Base-by-base conservation (phyloP, 116 monocot genomes). In the Trichopus zeylanicus region DNA sequence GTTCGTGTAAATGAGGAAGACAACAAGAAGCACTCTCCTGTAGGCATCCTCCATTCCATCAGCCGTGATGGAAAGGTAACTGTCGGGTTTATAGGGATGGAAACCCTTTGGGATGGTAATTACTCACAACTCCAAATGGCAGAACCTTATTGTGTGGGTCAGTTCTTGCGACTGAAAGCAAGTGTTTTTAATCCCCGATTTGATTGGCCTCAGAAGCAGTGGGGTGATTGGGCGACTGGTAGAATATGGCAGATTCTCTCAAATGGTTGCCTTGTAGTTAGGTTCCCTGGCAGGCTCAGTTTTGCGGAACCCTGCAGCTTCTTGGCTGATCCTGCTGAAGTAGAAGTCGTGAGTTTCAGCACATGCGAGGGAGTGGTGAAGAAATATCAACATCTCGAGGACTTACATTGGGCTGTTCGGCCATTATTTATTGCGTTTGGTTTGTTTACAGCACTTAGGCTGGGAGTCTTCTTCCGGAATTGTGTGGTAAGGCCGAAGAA, bases 381-480 rank as follows among this genome's bases (percentile, higher is more conserved):
- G 66, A 89, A 89, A 66, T 94, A 89, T 70, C 71, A 81, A 27
- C 94, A 94, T 65, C 76, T 94, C 21, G 94, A 94, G 78, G 86
- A 94, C 53, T 84, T 81, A 56, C 94, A 89, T 51, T 94, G 94
- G 94, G 72, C 69, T 20, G 89, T 94, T 29, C 77, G 89, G 76
- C 94, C 89, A 22, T 37, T 94, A 67, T 59, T 83, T 46, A 78
- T 88, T 32, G 83, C 69, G n/a, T 28, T 86, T 28, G 94, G 94
- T 21, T 57, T 89, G 51, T 75, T 94, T 38, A 59, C 76, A 0
- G 83, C 78, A 23, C 35, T 94, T 29, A 86, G 67, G 24, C 5
- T 86, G 9, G 94, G 94, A 13, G 0, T 80, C 9, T 61, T 75
- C 38, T 70, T 83, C 7, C 71, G 78, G 3, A 72, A 53, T 21